Base-by-base conservation (phyloP, 2,329 filamentous ascomycete genomes). In the Botrytis fragariae region DNA sequence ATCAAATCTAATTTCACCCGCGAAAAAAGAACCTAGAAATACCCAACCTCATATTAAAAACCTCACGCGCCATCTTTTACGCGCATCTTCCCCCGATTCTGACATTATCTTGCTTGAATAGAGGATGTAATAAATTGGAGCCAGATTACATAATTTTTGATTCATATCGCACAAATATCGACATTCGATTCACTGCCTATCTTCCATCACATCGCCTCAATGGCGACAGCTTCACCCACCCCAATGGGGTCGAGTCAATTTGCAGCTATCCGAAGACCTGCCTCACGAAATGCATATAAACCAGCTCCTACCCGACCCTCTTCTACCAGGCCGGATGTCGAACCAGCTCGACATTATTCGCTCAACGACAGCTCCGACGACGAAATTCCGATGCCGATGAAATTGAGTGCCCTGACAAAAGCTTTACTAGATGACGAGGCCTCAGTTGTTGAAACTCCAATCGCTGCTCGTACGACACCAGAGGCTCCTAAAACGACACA, bases 331-430 rank as follows among this genome's bases (percentile, higher is more conserved):
- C 70, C 73, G 22, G 76, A 78, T 32, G 64, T 74, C 6, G 71
- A 75, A 18, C 63, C 77, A 5, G 82, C 85, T 72, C 85, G 85
- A 74, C 84, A 85, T 65, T 86, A 84, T 76, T 83, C 85, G 1
- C 82, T 91, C 77, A 91, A 93, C 78, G 95, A 97, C 81, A 97
- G 93, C 85, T 97, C 95, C 37, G 95, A 98, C 83, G 95, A 98
- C 79, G 95, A 98, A 83, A 93, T 97, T 42, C 92, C 93, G 25
- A 92, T 93, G 77, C 94, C 94, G 2, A 79, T 96, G 89, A 97
- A 96, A 84, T 92, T 98, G 81, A 98, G 94, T 81, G 94, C 95
- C 79, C 89, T 96, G 77, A 97, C 95, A 67, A 95, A 96, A 81
- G 95, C 94, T 32, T 86, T 98, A 25, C 86, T 98, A 37, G 89